phyloP scores from a whole-genome alignment of 495 filamentous ascomycete genomes.

The Tuber indicum region DNA sequence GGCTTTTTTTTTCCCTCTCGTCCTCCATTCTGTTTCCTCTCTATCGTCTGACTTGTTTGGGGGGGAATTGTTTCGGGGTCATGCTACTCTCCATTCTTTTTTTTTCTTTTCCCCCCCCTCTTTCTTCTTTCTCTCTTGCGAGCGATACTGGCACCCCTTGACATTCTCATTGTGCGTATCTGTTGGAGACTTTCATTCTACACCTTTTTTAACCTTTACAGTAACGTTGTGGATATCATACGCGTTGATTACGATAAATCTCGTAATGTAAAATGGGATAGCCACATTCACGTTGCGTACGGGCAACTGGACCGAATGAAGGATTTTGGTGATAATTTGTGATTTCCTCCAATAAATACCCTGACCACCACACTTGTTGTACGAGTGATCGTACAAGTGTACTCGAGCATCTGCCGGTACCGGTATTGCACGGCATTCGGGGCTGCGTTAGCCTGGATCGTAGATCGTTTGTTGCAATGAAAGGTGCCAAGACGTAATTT shows the following conservation, averaged over 20 bases:
- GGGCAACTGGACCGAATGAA: neutral
- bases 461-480: neutral
- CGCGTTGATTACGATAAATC: neutral
- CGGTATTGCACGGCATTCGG: neutral
- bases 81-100: neutral
- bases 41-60: neutral
- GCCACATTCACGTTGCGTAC: neutral
- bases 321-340: neutral
- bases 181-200: neutral
- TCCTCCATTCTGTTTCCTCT: neutral
- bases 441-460: neutral
- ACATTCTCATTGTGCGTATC: neutral
- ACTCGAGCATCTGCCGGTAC: neutral
- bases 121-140: neutral
- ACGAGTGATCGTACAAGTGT: no score
- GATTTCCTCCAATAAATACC: neutral
- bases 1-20: neutral
- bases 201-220: neutral
- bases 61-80: neutral
- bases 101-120: neutral
- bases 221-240: slow-evolving; percentile 1
- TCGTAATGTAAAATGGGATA: neutral
- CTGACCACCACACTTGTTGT: neutral
- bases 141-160: neutral
- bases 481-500: neutral